Base-by-base conservation (phyloP, 2,329 filamentous ascomycete species). In the Aspergillus jensenii region DNA sequence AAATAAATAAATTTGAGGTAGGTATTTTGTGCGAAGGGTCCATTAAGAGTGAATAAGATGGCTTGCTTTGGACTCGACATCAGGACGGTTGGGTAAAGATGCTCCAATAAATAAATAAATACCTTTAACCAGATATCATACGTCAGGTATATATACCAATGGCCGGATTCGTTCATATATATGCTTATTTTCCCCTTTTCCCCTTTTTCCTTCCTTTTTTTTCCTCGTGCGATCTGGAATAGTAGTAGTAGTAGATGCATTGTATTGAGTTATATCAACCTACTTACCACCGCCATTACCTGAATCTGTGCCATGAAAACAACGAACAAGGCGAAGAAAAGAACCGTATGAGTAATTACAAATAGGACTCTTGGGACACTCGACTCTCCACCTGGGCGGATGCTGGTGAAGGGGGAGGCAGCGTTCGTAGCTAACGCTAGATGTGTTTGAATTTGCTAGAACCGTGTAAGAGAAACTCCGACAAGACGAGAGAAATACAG, bases 401-500 rank as follows among this genome's bases (percentile, higher is more conserved):
- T 33, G 47, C 17, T 25, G 27, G 45, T 40, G 43, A 44, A 46
- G 47, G 27, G 27, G 27, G 27, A 25, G 56, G 52, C 52, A 61
- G 37, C 58, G 55, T 56, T 56, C 52, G 58, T 65, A 59, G 61
- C 60, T 70, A 63, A 56, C 62, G 63, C 64, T 71, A 65, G 58
- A 65, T 65, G 65, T 53, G 65, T 53, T 66, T 71, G 67, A 61
- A 69, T 69, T 71, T 63, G 66, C 69, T 71, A 70, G 62, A 61
- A 65, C 67, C 69, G 68, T 67, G 64, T 69, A 68, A 63, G 62
- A 37, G 58, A 65, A 64, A 63, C 52, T 60, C 66, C 65, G 63
- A 72, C 68, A 66, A 65, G 71, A 58, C 64, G 70, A 65, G 65
- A 69, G 64, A 67, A 65, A 65, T 71, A 71, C 67, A 71, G 55